These are phyloP conservation scores for Kodamaea anthophila DNA, from an alignment of 1,139 yeast species.

Conservation along the genomic window DNA sequence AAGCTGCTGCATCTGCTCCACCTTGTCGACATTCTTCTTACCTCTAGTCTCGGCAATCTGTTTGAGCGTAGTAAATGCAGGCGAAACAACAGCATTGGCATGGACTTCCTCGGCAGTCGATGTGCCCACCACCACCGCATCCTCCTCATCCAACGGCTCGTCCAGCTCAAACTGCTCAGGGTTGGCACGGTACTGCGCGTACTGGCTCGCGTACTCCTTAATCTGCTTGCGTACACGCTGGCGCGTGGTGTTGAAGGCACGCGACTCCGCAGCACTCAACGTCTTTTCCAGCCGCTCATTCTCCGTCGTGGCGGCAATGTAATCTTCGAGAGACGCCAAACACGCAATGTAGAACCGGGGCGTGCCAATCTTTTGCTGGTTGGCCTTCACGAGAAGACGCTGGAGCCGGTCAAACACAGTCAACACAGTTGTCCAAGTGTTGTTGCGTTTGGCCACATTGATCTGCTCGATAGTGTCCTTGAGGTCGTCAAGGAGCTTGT, in stretches of 20 bases:
- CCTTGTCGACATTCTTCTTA: conserved; percentile 84
- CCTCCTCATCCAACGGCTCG: conserved; percentile 27
- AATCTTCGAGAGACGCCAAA: conserved; percentile 68
- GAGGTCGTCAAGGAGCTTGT: conserved; percentile 85
- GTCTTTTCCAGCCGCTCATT: conserved; percentile 63
- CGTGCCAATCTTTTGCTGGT: conserved; percentile 65
- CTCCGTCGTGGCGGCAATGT: conserved; percentile 50
- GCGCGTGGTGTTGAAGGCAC: conserved; percentile 80
- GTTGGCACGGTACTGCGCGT: conserved; percentile 56
- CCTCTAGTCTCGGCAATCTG: conserved; percentile 86
- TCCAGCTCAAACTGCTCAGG: conserved; percentile 71
- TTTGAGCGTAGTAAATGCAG: conserved; percentile 69
- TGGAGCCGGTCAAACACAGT: conserved; percentile 74
- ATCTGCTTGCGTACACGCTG: conserved; percentile 83
- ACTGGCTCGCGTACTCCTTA: conserved; percentile 57
- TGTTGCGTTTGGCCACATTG: conserved; percentile 62
- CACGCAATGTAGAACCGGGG: conserved; percentile 70
- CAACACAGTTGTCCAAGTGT: conserved; percentile 76
- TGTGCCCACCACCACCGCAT: conserved; percentile 6
- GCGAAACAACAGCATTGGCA: conserved; percentile 26
- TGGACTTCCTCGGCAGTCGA: conserved; percentile 18
- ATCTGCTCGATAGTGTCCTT: conserved; percentile 60
- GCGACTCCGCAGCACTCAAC: conserved; percentile 76
- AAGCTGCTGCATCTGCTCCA: conserved; percentile 68
- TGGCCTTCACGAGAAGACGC: conserved; percentile 59